Evolutionary conservation across 2,329 filamentous ascomycete genomes (phyloP).

Genomic region (Aspergillus puulaauensis): DNA sequence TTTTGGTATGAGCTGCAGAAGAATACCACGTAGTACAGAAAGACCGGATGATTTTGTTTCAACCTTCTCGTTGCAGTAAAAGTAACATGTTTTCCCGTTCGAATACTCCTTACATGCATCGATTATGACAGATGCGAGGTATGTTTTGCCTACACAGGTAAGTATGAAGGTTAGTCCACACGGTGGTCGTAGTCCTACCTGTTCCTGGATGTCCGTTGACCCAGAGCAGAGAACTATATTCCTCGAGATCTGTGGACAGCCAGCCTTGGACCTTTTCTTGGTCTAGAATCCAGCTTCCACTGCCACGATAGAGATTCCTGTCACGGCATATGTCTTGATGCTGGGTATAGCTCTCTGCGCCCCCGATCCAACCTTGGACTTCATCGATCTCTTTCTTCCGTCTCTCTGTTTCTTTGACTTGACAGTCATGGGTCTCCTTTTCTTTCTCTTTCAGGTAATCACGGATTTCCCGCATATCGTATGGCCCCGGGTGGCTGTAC

Average conservation of each 20-base stretch:
- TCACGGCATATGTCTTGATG: constrained; percentile 1
- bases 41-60: not conserved
- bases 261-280: not conserved
- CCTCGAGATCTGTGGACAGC: not conserved
- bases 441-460: not conserved
- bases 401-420: not conserved
- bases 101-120: not conserved
- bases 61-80: constrained; percentile 5
- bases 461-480: not conserved
- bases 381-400: not conserved
- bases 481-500: not conserved
- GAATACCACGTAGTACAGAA: not conserved
- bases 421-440: not conserved
- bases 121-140: not conserved
- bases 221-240: not conserved
- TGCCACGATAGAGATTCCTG: not conserved
- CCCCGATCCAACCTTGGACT: not conserved
- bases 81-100: not conserved
- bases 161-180: not conserved
- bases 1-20: not conserved
- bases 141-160: not conserved
- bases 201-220: not conserved
- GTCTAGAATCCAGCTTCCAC: not conserved
- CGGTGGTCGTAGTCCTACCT: not conserved
- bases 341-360: not conserved